These are phyloP conservation scores for Starmera quercuum DNA, from an alignment of 805 yeast genomes.

Conservation along the genomic window DNA sequence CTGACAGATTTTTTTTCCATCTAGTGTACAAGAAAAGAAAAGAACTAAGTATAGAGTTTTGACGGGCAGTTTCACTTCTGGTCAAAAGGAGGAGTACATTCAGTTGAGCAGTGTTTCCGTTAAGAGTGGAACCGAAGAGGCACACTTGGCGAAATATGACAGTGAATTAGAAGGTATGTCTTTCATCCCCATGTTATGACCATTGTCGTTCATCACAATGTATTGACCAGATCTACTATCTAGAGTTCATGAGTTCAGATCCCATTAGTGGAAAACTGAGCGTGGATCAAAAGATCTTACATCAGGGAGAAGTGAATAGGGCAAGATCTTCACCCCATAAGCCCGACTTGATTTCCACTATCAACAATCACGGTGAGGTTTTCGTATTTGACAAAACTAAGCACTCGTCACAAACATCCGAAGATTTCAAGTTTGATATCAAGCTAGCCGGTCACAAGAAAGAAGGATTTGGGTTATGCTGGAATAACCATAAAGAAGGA, in stretches of 20 bases:
- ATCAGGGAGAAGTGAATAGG: constrained; percentile 65
- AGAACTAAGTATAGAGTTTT: constrained; percentile 36
- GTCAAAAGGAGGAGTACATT: constrained; percentile 44
- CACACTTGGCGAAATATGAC: constrained; percentile 28
- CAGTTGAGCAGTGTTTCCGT: constrained; percentile 25
- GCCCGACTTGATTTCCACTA: constrained; percentile 72
- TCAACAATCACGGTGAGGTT: constrained; percentile 57
- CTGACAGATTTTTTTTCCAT: no score
- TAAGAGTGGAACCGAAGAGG: constrained; percentile 12
- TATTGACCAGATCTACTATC: no score
- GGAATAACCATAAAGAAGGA: constrained; percentile 66
- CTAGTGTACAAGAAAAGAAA: constrained; percentile 13
- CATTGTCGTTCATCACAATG: background rate
- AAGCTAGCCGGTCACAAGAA: constrained; percentile 32
- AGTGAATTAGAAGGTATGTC: constrained; percentile 24
- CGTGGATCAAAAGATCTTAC: constrained; percentile 53
- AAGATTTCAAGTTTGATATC: constrained; percentile 41
- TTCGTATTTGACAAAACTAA: constrained; percentile 78
- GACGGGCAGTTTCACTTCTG: constrained; percentile 59
- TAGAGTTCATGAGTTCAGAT: constrained; percentile 22
- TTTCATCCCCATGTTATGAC: background rate
- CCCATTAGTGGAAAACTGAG: constrained; percentile 28
- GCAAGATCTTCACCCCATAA: constrained; percentile 78
- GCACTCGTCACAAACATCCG: constrained; percentile 45
- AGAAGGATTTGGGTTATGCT: constrained; percentile 66